Evolutionary conservation across 2,329 filamentous ascomycete genomes (phyloP).

Genomic region (Trichophaea hybrida): DNA sequence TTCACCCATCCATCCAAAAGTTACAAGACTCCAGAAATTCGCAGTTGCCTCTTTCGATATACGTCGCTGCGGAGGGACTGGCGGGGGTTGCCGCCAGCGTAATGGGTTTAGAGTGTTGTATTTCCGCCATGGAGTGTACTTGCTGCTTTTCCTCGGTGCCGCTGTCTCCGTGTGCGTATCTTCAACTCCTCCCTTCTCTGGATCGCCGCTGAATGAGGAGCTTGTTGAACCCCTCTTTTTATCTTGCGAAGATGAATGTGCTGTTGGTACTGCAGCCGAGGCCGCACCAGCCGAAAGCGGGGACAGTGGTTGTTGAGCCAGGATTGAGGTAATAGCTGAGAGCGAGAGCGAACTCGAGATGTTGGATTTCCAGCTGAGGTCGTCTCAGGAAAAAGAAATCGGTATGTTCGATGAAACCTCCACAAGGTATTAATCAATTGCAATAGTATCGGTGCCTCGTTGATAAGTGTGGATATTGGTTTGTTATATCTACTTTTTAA

Average conservation of each 20-base stretch:
- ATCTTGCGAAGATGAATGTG: background rate
- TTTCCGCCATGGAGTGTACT: background rate
- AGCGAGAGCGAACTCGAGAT: background rate
- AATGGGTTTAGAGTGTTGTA: conserved; percentile 39
- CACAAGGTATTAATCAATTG: too few species aligned
- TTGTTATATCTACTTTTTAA: too few species aligned
- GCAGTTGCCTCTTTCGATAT: conserved; percentile 26
- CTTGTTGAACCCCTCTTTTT: background rate
- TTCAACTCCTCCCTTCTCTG: background rate
- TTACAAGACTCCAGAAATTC: conserved; percentile 48
- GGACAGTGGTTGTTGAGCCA: background rate
- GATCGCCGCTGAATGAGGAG: background rate
- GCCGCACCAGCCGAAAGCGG: too few species aligned
- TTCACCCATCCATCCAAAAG: conserved; percentile 82
- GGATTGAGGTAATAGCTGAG: background rate
- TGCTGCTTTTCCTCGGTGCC: background rate
- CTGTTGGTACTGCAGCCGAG: background rate
- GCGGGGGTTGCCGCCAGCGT: conserved; percentile 43
- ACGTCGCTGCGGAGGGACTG: conserved; percentile 40
- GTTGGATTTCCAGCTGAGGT: too few species aligned
- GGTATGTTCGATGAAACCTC: too few species aligned
- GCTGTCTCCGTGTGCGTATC: background rate
- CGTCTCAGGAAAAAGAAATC: too few species aligned
- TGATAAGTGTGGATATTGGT: too few species aligned
- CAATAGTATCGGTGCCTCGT: too few species aligned